These are phyloP conservation scores for Umbelopsis sp. DNA, from an alignment of 371 early-diverging fungal species.

Conservation along the genomic window DNA sequence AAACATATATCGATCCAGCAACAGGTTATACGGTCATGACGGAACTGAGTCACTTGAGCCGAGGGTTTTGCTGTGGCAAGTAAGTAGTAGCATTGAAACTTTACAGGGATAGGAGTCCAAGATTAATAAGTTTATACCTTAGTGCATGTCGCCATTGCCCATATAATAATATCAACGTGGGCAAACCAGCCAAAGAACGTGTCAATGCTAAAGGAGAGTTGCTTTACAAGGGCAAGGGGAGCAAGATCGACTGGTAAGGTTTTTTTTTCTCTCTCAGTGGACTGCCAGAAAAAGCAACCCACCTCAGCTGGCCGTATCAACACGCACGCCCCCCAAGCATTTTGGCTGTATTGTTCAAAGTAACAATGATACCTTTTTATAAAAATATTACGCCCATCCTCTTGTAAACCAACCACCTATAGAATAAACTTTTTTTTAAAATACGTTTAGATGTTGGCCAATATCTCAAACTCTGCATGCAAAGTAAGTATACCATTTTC, in stretches of 20 bases:
- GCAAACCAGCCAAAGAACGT: constrained; percentile 42
- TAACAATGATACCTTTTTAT: too few relatives aligned
- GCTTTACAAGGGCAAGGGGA: constrained; percentile 19
- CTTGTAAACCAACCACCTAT: too few relatives aligned
- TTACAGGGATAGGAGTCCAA: not conserved
- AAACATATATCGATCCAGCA: constrained; percentile 56
- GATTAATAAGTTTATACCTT: not conserved
- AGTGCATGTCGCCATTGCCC: constrained; percentile 57
- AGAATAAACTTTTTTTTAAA: too few relatives aligned
- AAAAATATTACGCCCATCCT: too few relatives aligned
- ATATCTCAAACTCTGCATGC: too few relatives aligned
- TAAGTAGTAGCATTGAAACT: not conserved
- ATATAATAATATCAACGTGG: constrained; percentile 51
- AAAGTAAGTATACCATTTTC: too few relatives aligned
- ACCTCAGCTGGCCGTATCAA: too few relatives aligned
- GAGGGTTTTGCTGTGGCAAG: constrained; percentile 62
- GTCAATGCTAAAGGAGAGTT: constrained; percentile 21
- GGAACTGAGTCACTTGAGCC: constrained; percentile 44
- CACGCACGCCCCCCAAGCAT: too few relatives aligned
- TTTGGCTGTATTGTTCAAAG: too few relatives aligned
- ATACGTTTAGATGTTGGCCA: too few relatives aligned
- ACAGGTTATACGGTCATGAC: constrained; percentile 62
- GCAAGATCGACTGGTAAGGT: constrained; percentile 15
- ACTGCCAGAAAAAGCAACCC: too few relatives aligned
- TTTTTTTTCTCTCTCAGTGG: not conserved